Percentiles rank a stretch among this genome's conserved stretches.
Conservation (phyloP, 495 filamentous ascomycete genomes). For the Annulohypoxylon moriforme region DNA sequence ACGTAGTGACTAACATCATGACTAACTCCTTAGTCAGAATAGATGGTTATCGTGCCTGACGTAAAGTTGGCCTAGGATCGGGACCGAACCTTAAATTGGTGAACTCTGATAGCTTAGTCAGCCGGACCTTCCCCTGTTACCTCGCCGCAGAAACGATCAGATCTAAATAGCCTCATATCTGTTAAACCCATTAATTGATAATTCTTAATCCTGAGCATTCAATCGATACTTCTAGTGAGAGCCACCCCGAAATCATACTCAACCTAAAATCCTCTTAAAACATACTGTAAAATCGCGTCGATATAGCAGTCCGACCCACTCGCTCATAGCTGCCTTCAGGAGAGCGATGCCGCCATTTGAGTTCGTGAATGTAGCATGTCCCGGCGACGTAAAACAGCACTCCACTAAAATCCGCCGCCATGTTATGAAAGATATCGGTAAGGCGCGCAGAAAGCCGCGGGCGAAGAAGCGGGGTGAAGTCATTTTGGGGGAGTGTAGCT, state of each 20-base stretch:
- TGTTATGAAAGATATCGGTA: constrained; percentile 55
- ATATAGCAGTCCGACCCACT: not conserved
- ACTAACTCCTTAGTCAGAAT: no score
- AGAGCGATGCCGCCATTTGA: constrained; percentile 41
- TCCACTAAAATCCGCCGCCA: constrained; percentile 49
- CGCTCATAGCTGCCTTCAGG: not conserved
- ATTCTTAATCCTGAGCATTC: not conserved
- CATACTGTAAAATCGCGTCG: not conserved
- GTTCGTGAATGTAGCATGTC: constrained; percentile 42
- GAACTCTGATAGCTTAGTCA: not conserved
- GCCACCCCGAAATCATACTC: no score
- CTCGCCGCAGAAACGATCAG: not conserved
- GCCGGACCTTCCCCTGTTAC: not conserved
- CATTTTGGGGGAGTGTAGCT: constrained; percentile 11
- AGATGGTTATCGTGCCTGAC: not conserved
- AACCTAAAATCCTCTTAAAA: not conserved
- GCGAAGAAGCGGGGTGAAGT: constrained; percentile 28
- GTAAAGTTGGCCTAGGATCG: not conserved
- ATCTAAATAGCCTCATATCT: not conserved
- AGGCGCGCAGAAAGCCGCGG: constrained; percentile 44
- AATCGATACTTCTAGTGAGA: not conserved
- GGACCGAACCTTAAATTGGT: not conserved
- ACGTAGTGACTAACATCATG: no score
- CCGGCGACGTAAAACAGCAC: constrained; percentile 42
- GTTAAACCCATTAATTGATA: not conserved